Evolutionary conservation across 2,329 filamentous ascomycete species (phyloP).

Genomic region (Sarocladiaceae sp.): DNA sequence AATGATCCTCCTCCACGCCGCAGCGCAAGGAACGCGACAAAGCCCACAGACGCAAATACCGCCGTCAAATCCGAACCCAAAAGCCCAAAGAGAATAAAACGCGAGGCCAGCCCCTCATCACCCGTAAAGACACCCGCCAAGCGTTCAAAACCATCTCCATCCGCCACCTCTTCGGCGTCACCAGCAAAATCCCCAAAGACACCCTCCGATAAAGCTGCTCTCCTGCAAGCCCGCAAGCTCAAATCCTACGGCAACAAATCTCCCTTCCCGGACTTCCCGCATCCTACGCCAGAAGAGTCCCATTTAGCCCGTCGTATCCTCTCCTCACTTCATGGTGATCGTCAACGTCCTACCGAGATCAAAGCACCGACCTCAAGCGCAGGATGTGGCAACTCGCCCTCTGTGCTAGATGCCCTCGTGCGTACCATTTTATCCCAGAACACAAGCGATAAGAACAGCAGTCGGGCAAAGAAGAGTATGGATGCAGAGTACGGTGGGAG

Average conservation of each 20-base stretch:
- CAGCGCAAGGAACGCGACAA: not conserved
- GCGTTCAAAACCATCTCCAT: not conserved
- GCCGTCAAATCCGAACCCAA: not conserved
- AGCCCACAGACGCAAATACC: not conserved
- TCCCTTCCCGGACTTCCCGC: slow-evolving; percentile 62
- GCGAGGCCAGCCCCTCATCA: slow-evolving; percentile 2
- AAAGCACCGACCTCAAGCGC: slow-evolving; percentile 55
- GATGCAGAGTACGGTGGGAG: slow-evolving; percentile 35
- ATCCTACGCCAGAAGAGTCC: slow-evolving; percentile 63
- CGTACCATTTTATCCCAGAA: slow-evolving; percentile 48
- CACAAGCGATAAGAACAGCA: slow-evolving; percentile 49
- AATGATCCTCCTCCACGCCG: not conserved
- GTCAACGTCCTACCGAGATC: slow-evolving; percentile 53
- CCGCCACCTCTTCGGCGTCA: not conserved
- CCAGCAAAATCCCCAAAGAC: slow-evolving; percentile 3
- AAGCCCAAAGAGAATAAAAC: slow-evolving; percentile 3
- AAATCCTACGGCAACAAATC: slow-evolving; percentile 39
- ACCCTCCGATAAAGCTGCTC: slow-evolving; percentile 14
- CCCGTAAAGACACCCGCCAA: slow-evolving; percentile 1
- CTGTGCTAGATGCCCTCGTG: slow-evolving; percentile 45
- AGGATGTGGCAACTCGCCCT: slow-evolving; percentile 49
- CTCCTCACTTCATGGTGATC: slow-evolving; percentile 56
- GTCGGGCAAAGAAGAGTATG: slow-evolving; percentile 49
- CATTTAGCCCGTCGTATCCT: slow-evolving; percentile 61
- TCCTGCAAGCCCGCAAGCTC: slow-evolving; percentile 35